Evolutionary conservation across 2,329 filamentous ascomycete species (phyloP).

Genomic region (Pseudogymnoascus sp.): DNA sequence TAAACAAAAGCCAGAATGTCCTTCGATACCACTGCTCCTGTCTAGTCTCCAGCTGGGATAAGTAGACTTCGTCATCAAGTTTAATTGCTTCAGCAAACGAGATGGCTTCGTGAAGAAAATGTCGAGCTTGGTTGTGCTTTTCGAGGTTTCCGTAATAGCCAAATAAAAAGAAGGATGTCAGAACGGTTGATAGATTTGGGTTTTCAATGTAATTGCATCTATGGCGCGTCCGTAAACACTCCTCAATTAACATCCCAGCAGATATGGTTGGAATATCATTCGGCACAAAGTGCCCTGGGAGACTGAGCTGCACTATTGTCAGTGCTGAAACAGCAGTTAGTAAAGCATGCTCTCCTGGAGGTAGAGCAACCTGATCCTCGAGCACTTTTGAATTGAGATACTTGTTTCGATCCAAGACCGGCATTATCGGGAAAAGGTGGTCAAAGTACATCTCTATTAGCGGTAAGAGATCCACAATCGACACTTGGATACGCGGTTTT

Average conservation of each 20-base stretch:
- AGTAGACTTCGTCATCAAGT: constrained; percentile 25
- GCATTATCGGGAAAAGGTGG: constrained; percentile 53
- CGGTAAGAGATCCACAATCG: not conserved
- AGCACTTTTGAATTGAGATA: not conserved
- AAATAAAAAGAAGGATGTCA: constrained; percentile 32
- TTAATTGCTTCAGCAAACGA: constrained; percentile 27
- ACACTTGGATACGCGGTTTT: not conserved
- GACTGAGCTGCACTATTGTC: constrained; percentile 2
- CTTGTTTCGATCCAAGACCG: constrained; percentile 40
- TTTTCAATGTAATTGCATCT: constrained; percentile 24
- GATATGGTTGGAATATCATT: not conserved
- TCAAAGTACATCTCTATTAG: constrained; percentile 41
- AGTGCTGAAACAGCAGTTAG: constrained; percentile 1
- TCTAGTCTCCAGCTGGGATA: not conserved
- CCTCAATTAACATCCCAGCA: constrained; percentile 23
- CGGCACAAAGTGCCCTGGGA: constrained; percentile 4
- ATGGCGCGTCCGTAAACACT: constrained; percentile 24
- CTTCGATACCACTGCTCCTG: constrained; percentile 23
- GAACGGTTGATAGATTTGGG: constrained; percentile 25
- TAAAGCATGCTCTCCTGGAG: not conserved
- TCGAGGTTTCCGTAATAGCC: constrained; percentile 27
- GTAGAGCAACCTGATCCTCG: not conserved
- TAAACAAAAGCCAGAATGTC: constrained; percentile 27
- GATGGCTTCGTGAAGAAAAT: constrained; percentile 28
- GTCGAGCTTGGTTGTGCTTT: constrained; percentile 32